Percentiles rank a stretch among this genome's conserved stretches.
Conservation (phyloP, 2,329 filamentous ascomycete species). For the Apiospora kogelbergensis region DNA sequence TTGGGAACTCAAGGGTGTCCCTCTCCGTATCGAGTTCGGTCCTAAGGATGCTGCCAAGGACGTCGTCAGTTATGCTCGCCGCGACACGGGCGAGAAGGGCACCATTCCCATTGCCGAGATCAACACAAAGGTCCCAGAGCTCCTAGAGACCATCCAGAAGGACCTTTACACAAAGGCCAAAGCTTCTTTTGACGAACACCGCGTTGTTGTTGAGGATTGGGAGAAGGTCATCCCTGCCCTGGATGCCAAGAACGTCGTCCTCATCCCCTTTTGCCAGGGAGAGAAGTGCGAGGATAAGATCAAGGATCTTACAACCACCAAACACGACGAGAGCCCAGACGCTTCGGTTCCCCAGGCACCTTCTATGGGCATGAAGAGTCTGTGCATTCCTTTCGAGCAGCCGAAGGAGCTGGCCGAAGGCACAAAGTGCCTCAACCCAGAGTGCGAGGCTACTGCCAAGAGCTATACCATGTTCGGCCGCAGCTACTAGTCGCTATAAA, state of each 20-base stretch:
- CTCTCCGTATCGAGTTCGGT: conserved; percentile 91
- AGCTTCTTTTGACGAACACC: conserved; percentile 74
- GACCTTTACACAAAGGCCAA: conserved; percentile 81
- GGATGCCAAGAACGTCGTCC: conserved; percentile 86
- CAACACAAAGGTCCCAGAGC: conserved; percentile 68
- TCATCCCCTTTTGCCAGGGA: conserved; percentile 87
- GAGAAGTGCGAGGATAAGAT: conserved; percentile 87
- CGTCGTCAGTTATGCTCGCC: conserved; percentile 81
- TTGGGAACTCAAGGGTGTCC: conserved; percentile 96
- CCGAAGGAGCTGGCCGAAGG: conserved; percentile 70
- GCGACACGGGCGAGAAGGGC: conserved; percentile 83
- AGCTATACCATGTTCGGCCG: conserved; percentile 92
- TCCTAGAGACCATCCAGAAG: conserved; percentile 86
- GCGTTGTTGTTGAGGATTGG: conserved; percentile 82
- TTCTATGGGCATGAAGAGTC: conserved; percentile 67
- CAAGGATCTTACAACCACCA: conserved; percentile 86
- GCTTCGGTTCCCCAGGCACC: conserved; percentile 54
- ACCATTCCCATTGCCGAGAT: conserved; percentile 76
- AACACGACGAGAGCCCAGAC: conserved; percentile 56
- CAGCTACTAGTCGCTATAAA: conserved; percentile 50
- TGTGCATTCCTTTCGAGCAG: conserved; percentile 79
- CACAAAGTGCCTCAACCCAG: conserved; percentile 89
- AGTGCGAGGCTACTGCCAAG: conserved; percentile 74
- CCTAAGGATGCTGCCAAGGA: conserved; percentile 89
- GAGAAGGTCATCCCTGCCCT: conserved; percentile 86